These are phyloP conservation scores for Apophysomyces elegans DNA, from an alignment of 371 early-diverging fungal species.

Conservation along the genomic window DNA sequence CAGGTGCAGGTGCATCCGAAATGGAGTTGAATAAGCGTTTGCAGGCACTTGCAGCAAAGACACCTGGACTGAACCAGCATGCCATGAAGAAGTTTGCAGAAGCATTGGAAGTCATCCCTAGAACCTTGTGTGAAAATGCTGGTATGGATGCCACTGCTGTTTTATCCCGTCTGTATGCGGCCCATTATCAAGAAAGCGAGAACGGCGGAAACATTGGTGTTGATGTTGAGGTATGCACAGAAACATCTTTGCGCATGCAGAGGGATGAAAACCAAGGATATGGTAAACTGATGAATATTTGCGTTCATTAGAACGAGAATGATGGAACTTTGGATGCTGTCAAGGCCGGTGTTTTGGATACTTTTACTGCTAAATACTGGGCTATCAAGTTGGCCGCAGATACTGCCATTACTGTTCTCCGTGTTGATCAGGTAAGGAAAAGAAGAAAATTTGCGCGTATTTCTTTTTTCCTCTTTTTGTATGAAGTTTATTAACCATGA, in stretches of 20 bases:
- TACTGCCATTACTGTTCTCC: constrained; percentile 92
- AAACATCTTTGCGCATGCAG: neutral
- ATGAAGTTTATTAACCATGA: neutral
- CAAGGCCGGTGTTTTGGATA: constrained; percentile 80
- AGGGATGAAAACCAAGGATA: constrained; percentile 18
- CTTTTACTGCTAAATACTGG: constrained; percentile 80
- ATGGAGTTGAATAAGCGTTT: constrained; percentile 89
- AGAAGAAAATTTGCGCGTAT: neutral
- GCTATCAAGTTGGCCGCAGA: constrained; percentile 91
- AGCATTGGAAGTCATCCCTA: constrained; percentile 94
- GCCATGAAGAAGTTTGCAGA: constrained; percentile 97
- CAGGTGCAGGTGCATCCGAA: constrained; percentile 97
- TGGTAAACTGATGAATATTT: neutral
- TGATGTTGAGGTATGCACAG: constrained; percentile 67
- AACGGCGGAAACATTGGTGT: constrained; percentile 64
- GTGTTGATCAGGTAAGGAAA: constrained; percentile 88
- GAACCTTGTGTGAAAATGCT: constrained; percentile 96
- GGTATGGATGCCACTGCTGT: constrained; percentile 96
- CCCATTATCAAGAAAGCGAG: constrained; percentile 81
- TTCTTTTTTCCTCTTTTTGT: constrained; percentile 5
- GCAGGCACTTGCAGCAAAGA: constrained; percentile 77
- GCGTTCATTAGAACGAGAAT: constrained; percentile 55
- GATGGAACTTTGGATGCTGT: constrained; percentile 82
- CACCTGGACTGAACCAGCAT: constrained; percentile 95
- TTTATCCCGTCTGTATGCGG: constrained; percentile 91